Evolutionary conservation across 2,329 filamentous ascomycete genomes (phyloP).

Genomic region (Meredithiella fracta): DNA sequence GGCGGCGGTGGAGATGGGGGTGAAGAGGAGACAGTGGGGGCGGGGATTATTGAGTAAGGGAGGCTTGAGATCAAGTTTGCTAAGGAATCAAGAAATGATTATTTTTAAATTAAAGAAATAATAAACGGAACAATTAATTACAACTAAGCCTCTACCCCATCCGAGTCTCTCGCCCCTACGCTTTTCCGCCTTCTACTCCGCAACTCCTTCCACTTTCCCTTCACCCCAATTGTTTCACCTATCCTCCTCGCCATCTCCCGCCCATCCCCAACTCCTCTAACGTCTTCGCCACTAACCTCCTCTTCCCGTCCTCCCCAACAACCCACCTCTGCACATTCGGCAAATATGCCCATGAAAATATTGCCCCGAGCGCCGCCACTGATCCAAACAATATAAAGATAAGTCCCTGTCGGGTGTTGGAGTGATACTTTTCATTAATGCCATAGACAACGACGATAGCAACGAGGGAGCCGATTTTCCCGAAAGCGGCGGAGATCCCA

Average conservation of each 20-base stretch:
- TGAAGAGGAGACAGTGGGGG: constrained; percentile 75
- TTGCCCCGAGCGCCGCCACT: constrained; percentile 31
- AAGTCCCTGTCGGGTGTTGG: constrained; percentile 28
- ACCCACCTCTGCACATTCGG: constrained; percentile 29
- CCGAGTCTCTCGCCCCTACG: too few relatives aligned
- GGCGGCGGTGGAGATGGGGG: constrained; percentile 84
- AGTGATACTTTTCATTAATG: constrained; percentile 29
- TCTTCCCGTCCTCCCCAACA: constrained; percentile 22
- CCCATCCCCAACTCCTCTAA: constrained; percentile 36
- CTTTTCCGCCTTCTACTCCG: neutral
- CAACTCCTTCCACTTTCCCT: constrained; percentile 26
- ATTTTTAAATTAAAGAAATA: neutral
- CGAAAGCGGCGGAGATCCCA: constrained; percentile 43
- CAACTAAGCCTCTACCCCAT: too few relatives aligned
- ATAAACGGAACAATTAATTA: too few relatives aligned
- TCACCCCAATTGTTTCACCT: constrained; percentile 29
- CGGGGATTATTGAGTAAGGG: constrained; percentile 39
- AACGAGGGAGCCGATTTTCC: constrained; percentile 40
- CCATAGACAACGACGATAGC: constrained; percentile 34
- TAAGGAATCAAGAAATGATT: neutral
- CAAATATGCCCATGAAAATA: constrained; percentile 36
- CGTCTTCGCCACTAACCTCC: constrained; percentile 28
- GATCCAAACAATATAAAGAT: constrained; percentile 31
- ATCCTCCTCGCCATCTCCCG: constrained; percentile 27
- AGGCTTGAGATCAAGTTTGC: neutral